Base-by-base conservation (phyloP, 257 asterid genomes). In the Phtheirospermum japonicum region DNA sequence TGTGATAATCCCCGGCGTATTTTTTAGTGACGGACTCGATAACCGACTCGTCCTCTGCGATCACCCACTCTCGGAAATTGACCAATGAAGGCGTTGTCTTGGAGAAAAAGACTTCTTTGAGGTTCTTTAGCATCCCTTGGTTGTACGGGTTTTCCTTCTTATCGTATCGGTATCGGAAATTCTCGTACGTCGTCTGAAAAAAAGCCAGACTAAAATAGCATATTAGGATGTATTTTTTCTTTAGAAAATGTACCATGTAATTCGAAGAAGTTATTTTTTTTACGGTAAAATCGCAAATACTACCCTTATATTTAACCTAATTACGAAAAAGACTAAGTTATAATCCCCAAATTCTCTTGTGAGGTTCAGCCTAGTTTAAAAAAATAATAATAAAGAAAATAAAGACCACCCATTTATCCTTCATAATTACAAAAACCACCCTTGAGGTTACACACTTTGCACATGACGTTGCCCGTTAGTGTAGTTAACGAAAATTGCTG, bases 131-230 rank as follows among this genome's bases (percentile, higher is more conserved):
- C 53, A 75, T 60, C 42, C 98, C 94, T 4, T 32, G 71, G 57
- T 83, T 86, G 60, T 71, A 82, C 8, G 98, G 96, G 33, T 90
- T 90, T 58, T 79, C 86, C 85, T 71, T 85, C 86, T 75, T 82
- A 20, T 89, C 96, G 52, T 90, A 88, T 45, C 87, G 80, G 72
- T 81, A 82, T 19, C 91, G 76, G 63, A 90, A 90, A 78, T 81
- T 90, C 75, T 88, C 96, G 46, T 90, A 88, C 0, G 96, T 90
- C 2, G 95, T 90, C 95, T 90, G 87, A 48, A 46, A 36, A 70
- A 87, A 85, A 45, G 32, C 23, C 65, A 55, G 16, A 46, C 37
- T 28, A 48, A 20, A 55, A 17, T 39, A 6, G 16, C 17, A 19
- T 46, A 45, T 67, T 36, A 42, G 64, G 19, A 20, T 34, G 23